These are phyloP conservation scores for Wickerhamomyces ciferrii DNA, from an alignment of 805 yeast species.

Conservation along the genomic window DNA sequence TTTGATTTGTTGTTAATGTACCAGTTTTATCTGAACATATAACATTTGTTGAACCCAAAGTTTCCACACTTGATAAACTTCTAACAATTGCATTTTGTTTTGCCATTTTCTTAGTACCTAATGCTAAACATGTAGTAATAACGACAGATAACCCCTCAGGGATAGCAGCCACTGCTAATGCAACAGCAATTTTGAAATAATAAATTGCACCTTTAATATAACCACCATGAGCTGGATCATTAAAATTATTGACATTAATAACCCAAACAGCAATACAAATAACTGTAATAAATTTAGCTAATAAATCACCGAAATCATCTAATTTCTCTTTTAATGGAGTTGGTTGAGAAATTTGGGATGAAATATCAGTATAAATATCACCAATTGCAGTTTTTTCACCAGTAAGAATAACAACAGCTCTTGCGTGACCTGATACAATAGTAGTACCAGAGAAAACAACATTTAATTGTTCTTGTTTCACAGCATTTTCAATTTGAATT, in stretches of 20 bases:
- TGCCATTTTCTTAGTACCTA: constrained; percentile 45
- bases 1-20: constrained; percentile 46
- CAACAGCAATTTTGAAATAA: constrained; percentile 44
- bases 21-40: constrained; percentile 42
- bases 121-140: constrained; percentile 43
- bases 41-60: constrained; percentile 51
- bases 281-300: constrained; percentile 37
- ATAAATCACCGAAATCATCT: constrained; percentile 31
- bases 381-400: constrained; percentile 47
- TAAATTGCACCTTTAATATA: constrained; percentile 39
- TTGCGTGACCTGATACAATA: constrained; percentile 36
- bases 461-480: constrained; percentile 31
- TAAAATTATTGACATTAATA: constrained; percentile 33
- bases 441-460: constrained; percentile 45
- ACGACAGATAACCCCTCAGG: constrained; percentile 52
- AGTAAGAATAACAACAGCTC: constrained; percentile 39
- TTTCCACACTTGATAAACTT: constrained; percentile 45
- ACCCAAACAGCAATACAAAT: constrained; percentile 43
- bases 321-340: constrained; percentile 33
- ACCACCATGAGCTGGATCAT: constrained; percentile 39
- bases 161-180: constrained; percentile 46
- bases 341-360: constrained; percentile 32
- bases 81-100: constrained; percentile 43
- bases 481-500: constrained; percentile 26
- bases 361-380: constrained; percentile 36